Evolutionary conservation across 352 stramenopile genomes (phyloP).

Genomic region (Peronospora belbahrii): DNA sequence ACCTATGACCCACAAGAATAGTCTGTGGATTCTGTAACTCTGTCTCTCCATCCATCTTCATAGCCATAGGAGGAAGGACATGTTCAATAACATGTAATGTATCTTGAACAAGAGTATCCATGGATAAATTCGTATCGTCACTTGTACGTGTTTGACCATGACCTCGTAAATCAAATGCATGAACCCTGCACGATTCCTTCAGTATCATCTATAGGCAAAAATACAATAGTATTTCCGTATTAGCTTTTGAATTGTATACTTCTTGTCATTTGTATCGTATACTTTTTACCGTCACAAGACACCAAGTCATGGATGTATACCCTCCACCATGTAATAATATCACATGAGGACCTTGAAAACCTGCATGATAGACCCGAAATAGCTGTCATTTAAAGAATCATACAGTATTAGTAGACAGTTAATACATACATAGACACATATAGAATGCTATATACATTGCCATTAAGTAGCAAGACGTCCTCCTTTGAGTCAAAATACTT

Average conservation of each 20-base stretch:
- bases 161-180: constrained; percentile 78
- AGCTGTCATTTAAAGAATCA: constrained; percentile 29
- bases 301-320: constrained; percentile 85
- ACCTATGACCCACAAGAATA: constrained; percentile 80
- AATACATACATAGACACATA: neutral
- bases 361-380: constrained; percentile 74
- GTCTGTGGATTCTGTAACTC: constrained; percentile 39
- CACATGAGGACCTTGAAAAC: constrained; percentile 55
- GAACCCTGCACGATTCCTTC: constrained; percentile 67
- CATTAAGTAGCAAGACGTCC: constrained; percentile 53
- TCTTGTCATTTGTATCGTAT: neutral
- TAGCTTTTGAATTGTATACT: neutral
- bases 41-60: constrained; percentile 7
- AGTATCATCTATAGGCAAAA: constrained; percentile 48
- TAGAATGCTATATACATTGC: constrained; percentile 36
- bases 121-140: constrained; percentile 67
- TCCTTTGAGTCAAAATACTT: constrained; percentile 71
- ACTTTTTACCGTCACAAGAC: constrained; percentile 46
- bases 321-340: constrained; percentile 81
- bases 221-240: neutral
- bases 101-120: constrained; percentile 67
- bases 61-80: constrained; percentile 31
- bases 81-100: constrained; percentile 45
- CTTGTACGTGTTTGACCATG: constrained; percentile 59
- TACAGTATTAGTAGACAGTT: no score